Base-by-base conservation (phyloP, 441 rosid species). In the Pelargonium fulgidum region DNA sequence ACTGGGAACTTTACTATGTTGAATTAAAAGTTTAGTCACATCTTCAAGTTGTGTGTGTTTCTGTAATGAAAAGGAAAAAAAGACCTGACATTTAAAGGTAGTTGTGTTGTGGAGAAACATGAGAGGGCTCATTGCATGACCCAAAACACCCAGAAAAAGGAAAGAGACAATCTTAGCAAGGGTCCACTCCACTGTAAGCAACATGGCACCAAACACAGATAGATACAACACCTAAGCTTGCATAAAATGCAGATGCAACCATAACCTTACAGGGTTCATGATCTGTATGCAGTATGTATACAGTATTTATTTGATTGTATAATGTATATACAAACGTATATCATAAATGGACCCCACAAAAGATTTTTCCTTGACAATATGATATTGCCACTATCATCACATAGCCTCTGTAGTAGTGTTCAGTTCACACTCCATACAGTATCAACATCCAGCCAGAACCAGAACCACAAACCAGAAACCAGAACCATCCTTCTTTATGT, bases 321-420 rank as follows among this genome's bases (percentile, higher is more conserved):
- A 39, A 39, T 39, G 42, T 39, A 7, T 39, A 39, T 39, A 39
- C 42, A 39, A 39, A 39, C 42, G 1, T 58, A 26, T 17, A 20
- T n/a, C n/a, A n/a, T n/a, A n/a, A n/a, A n/a, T 58, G 63, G 63
- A 58, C 63, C 63, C 63, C 63, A 58, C 63, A 20, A 7, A 58
- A 58, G 63, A 58, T 20, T 8, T 58, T 58, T 58, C 12, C 26
- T 17, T 56, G 22, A 17, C 22, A 2, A 9, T 56, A 17, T 17
- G 62, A 56, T 17, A 17, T 56, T 56, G 63, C 63, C 63, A 19
- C 29, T 8, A 20, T 17, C 63, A 58, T 19, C 63, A 24, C 22
- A 20, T 6, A 19, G 63, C 63, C 63, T 58, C 63, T 58, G 12
- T 20, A 3, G 19, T 20, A 7, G 4, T 58, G 7, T 2, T 16